Conservation (phyloP, 805 yeast genomes). For the Nakazawaea wyomingensis region DNA sequence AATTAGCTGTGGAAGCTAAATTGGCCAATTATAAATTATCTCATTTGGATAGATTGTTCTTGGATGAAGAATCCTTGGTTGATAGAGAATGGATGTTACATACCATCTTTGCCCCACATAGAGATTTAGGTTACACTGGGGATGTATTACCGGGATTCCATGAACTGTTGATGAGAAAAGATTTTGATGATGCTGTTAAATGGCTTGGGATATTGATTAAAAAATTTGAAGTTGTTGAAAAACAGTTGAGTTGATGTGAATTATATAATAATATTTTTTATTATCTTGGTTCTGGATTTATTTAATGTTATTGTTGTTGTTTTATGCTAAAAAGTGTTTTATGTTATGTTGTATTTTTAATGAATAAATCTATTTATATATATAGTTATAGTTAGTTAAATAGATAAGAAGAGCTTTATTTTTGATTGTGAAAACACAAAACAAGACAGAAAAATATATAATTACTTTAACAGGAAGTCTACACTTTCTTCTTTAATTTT, state of each 20-base stretch:
- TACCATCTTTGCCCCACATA: constrained; percentile 55
- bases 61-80: constrained; percentile 40
- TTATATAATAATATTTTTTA: too few species aligned
- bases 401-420: too few species aligned
- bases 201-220: constrained; percentile 41
- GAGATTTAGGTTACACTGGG: constrained; percentile 43
- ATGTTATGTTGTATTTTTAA: too few species aligned
- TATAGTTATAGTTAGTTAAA: too few species aligned
- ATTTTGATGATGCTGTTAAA: constrained; percentile 36
- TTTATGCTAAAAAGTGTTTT: too few species aligned
- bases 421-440: too few species aligned
- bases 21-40: constrained; percentile 46
- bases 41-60: constrained; percentile 51
- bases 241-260: constrained; percentile 20
- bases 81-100: constrained; percentile 60
- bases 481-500: too few species aligned
- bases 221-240: constrained; percentile 21
- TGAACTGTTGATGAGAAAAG: constrained; percentile 46
- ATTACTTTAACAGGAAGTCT: not conserved
- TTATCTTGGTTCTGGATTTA: too few species aligned
- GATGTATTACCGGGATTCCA: constrained; percentile 54
- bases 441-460: not conserved
- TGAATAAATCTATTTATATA: too few species aligned
- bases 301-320: constrained; percentile 20
- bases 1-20: constrained; percentile 52